Conservation (phyloP, 192 early-diverging fungal genomes). For the Coemansia sp. region DNA sequence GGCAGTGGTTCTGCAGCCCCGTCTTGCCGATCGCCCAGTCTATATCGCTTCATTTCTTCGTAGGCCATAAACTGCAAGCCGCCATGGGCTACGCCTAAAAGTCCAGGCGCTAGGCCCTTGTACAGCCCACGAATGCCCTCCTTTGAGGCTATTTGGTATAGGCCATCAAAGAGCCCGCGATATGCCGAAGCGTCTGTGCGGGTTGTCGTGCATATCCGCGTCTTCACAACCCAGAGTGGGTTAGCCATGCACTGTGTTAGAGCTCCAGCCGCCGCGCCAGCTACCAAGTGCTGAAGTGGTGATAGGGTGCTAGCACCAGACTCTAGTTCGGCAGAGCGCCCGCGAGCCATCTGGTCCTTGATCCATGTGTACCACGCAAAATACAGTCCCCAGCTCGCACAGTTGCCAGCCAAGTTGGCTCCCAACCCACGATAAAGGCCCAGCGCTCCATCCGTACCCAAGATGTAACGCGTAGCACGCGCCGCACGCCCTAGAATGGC, state of each 20-base stretch:
- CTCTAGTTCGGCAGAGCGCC: constrained; percentile 42
- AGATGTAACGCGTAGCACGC: constrained; percentile 60
- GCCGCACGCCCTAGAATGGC: constrained; percentile 66
- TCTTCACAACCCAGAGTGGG: constrained; percentile 84
- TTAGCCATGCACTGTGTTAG: constrained; percentile 72
- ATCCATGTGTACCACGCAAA: constrained; percentile 80
- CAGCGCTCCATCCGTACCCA: constrained; percentile 58
- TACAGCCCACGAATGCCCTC: constrained; percentile 77
- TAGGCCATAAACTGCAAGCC: constrained; percentile 98
- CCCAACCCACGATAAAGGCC: constrained; percentile 90
- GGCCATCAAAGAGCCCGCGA: constrained; percentile 63
- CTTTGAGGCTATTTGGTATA: constrained; percentile 56
- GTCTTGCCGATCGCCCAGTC: constrained; percentile 23
- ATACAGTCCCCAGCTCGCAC: constrained; percentile 94
- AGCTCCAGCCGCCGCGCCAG: constrained; percentile 75
- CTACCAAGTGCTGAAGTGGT: constrained; percentile 74
- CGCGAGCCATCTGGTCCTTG: constrained; percentile 46
- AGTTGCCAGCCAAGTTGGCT: constrained; percentile 88
- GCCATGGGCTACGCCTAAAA: constrained; percentile 94
- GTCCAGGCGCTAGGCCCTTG: constrained; percentile 78
- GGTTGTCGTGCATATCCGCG: constrained; percentile 74
- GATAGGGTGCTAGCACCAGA: constrained; percentile 58
- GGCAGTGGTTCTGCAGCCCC: constrained; percentile 19
- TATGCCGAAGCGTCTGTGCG: constrained; percentile 59
- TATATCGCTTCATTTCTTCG: constrained; percentile 89